Evolutionary conservation across 768 basidiomycete species (phyloP).

Genomic region (Suillus clintonianus): DNA sequence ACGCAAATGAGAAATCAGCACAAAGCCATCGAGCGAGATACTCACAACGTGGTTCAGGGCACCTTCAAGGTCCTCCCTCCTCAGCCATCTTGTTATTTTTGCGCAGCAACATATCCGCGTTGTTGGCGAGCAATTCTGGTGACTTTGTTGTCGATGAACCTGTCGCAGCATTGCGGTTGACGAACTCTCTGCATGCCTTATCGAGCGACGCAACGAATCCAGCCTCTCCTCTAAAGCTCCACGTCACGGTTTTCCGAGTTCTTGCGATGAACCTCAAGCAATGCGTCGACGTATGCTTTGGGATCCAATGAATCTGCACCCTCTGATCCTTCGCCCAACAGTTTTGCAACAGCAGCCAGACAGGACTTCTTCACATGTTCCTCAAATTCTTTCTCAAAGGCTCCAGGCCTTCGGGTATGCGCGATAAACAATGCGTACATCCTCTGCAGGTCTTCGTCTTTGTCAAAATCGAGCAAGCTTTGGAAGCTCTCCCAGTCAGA

Average conservation of each 20-base stretch:
- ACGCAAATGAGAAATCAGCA: no score
- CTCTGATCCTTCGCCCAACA: constrained; percentile 65
- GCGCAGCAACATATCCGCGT: constrained; percentile 82
- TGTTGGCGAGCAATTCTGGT: constrained; percentile 89
- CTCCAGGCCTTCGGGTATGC: constrained; percentile 90
- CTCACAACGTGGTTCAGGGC: constrained; percentile 87
- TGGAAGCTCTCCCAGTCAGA: no score
- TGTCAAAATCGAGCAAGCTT: no score
- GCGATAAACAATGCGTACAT: constrained; percentile 77
- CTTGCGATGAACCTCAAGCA: constrained; percentile 89
- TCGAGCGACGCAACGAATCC: constrained; percentile 93
- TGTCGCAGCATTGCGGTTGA: constrained; percentile 86
- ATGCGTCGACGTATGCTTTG: no score
- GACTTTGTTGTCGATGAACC: constrained; percentile 82
- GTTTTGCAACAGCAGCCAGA: constrained; percentile 74
- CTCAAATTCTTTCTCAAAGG: constrained; percentile 82
- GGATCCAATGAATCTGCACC: no score
- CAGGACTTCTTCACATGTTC: constrained; percentile 95
- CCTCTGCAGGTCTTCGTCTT: no score
- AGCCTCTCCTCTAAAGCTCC: constrained; percentile 88
- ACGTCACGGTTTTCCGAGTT: constrained; percentile 84
- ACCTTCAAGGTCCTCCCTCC: constrained; percentile 88
- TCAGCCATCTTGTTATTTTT: constrained; percentile 95
- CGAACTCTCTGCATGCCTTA: constrained; percentile 91
- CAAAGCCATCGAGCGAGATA: constrained; percentile 71